Base-by-base conservation (phyloP, 768 basidiomycete genomes). In the Amanita pseudoporphyria region DNA sequence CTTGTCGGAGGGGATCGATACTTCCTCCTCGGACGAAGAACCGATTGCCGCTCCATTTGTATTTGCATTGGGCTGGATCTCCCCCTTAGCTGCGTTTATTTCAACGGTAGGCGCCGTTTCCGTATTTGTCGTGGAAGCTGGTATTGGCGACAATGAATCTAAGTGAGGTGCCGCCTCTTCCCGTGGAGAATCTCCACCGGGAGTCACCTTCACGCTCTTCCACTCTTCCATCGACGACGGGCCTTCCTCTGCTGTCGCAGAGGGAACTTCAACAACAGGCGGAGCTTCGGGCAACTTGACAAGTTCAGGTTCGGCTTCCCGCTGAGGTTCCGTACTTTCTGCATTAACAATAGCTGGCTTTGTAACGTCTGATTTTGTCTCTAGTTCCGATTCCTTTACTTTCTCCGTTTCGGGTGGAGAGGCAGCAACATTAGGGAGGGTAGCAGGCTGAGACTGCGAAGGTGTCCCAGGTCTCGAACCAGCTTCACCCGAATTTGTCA, bases 381-480 rank as follows among this genome's bases (percentile, higher is more conserved):
- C 40, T 41, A 18, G 35, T 36, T 3, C 12, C 12, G 35, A 5
- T 10, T 36, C 35, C 35, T 13, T 36, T 12, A 5, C 35, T 18
- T 13, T 18, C 35, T 45, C 44, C 44, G 12, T 18, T 18, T 19
- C 18, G 19, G 44, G 44, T 22, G 32, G 16, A 33, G 31, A 31
- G 14, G 36, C 35, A 3, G 46, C 16, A 14, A 21, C 35, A n/a
- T 4, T 3, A 28, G 26, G 26, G 7, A 28, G 7, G 7, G 26
- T 28, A 7, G 26, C 7, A 7, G 26, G 7, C 26, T 28, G 26
- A 28, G 26, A 28, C 26, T 36, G 38, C 9, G 22, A 12, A 14
- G 49, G 49, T 7, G 49, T 50, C 14, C 33, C 32, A 24, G 49
- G 49, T n/a, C 49, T n/a, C 10, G 49, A 50, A 12, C 35, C 30